phyloP scores from a whole-genome alignment of 495 filamentous ascomycete genomes.

The Lophium mytilinum region DNA sequence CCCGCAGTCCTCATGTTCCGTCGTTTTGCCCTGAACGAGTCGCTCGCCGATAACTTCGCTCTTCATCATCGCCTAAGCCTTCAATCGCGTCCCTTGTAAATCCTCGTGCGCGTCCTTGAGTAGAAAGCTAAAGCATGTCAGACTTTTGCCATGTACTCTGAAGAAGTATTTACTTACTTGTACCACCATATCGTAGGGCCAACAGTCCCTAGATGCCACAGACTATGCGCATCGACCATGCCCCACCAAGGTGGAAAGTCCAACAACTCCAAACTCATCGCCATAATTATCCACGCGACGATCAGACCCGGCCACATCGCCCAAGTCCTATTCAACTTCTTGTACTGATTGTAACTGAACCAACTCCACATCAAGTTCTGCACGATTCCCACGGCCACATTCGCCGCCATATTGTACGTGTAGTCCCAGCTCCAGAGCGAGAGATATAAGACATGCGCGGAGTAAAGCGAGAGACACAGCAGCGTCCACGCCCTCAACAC shows the following conservation, averaged over 20 bases:
- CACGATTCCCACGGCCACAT: conserved; percentile 71
- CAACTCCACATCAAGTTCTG: conserved; percentile 80
- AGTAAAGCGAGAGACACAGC: conserved; percentile 62
- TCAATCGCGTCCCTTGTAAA: conserved; percentile 23
- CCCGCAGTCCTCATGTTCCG: too few relatives aligned
- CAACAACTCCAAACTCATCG: conserved; percentile 90
- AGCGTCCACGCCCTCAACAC: conserved; percentile 65
- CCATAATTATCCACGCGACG: conserved; percentile 83
- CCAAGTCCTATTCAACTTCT: conserved; percentile 61
- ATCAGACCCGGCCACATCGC: conserved; percentile 86
- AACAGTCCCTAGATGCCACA: conserved; percentile 95
- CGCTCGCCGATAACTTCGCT: too few relatives aligned
- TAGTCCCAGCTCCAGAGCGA: conserved; percentile 87
- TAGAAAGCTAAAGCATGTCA: conserved; percentile 51
- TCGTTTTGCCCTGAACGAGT: too few relatives aligned
- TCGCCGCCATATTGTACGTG: conserved; percentile 94
- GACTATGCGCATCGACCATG: conserved; percentile 82
- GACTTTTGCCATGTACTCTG: conserved; percentile 6
- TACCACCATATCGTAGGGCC: conserved; percentile 88
- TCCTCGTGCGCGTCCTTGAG: conserved; percentile 72
- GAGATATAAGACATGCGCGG: conserved; percentile 73
- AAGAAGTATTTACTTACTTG: conserved; percentile 55
- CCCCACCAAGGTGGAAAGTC: conserved; percentile 85
- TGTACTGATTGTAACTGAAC: conserved; percentile 71
- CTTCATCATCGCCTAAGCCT: conserved; percentile 4